A percentile compares a stretch with the other conserved stretches of the same genome.
Conservation (phyloP, 1,284 basidiomycete species). For the Rhodotorula sp. region DNA sequence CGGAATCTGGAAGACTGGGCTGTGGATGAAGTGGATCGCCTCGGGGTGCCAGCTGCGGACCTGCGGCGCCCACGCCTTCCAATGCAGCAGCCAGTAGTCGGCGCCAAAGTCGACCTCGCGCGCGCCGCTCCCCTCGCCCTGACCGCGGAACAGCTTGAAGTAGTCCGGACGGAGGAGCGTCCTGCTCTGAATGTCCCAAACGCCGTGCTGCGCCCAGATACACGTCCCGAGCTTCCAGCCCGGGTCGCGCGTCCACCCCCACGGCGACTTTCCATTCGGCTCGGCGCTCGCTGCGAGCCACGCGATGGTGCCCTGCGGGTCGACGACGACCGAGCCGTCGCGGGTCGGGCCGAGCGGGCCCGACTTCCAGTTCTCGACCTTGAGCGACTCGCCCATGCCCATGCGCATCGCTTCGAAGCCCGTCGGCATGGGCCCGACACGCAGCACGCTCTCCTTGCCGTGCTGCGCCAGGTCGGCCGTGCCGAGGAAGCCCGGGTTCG, state of each 20-base stretch:
- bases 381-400: conserved; percentile 82
- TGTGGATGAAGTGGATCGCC: conserved; percentile 86
- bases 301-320: conserved; percentile 62
- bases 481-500: conserved; percentile 81
- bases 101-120: conserved; percentile 63
- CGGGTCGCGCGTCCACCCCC: conserved; percentile 76
- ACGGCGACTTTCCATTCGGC: conserved; percentile 51
- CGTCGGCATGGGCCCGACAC: conserved; percentile 76
- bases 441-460: conserved; percentile 55
- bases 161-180: conserved; percentile 74
- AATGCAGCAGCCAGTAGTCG: conserved; percentile 83
- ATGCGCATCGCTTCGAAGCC: conserved; percentile 80
- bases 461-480: conserved; percentile 59
- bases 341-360: conserved; percentile 74
- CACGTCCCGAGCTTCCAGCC: conserved; percentile 83
- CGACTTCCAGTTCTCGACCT: conserved; percentile 83
- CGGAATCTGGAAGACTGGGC: conserved; percentile 77
- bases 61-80: conserved; percentile 63
- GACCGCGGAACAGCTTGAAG: conserved; percentile 58
- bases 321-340: conserved; percentile 71
- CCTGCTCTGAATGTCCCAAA: conserved; percentile 77
- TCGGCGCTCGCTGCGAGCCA: conserved; percentile 43
- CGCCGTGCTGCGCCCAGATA: conserved; percentile 85
- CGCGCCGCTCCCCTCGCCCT: conserved; percentile 15
- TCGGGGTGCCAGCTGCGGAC: conserved; percentile 76